These are phyloP conservation scores for Apostasia ramifera DNA, from an alignment of 106 monocot species.

Conservation along the genomic window DNA sequence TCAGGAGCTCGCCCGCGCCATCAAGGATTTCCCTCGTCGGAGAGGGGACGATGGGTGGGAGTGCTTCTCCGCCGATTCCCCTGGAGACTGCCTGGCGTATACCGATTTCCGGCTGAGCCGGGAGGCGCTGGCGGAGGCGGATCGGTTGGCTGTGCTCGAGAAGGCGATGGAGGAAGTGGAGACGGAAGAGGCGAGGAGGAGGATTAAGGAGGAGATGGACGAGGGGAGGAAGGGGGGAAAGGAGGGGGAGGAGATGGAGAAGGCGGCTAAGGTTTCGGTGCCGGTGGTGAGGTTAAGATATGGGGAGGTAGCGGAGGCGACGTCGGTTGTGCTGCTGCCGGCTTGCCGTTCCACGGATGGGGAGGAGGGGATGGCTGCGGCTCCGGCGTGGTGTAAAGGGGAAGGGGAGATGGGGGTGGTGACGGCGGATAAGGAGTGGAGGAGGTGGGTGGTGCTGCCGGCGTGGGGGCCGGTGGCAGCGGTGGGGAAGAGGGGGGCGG, in stretches of 20 bases:
- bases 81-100: constrained; percentile 82
- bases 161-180: constrained; percentile 56
- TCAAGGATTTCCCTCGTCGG: constrained; percentile 70
- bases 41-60: constrained; percentile 62
- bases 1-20: constrained; percentile 60
- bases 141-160: constrained; percentile 38
- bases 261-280: constrained; percentile 5
- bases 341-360: constrained; percentile 44
- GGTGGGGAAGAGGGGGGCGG: constrained; percentile 14
- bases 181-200: constrained; percentile 48
- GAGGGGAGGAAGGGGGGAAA: constrained; percentile 10
- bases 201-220: constrained; percentile 37
- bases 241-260: constrained; percentile 11
- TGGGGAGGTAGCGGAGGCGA: constrained; percentile 80
- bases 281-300: constrained; percentile 73
- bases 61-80: constrained; percentile 41
- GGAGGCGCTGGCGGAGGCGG: constrained; percentile 32
- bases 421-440: constrained; percentile 59
- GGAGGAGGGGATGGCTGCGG: constrained; percentile 26
- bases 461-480: constrained; percentile 56
- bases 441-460: constrained; percentile 76
- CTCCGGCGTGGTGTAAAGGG: constrained; percentile 32
- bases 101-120: constrained; percentile 52
- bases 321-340: constrained; percentile 58
- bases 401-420: constrained; percentile 62